Percentiles rank a stretch among this genome's conserved stretches.
Evolutionary conservation across 805 yeast genomes (phyloP).

Genomic region (Ogataea henricii): DNA sequence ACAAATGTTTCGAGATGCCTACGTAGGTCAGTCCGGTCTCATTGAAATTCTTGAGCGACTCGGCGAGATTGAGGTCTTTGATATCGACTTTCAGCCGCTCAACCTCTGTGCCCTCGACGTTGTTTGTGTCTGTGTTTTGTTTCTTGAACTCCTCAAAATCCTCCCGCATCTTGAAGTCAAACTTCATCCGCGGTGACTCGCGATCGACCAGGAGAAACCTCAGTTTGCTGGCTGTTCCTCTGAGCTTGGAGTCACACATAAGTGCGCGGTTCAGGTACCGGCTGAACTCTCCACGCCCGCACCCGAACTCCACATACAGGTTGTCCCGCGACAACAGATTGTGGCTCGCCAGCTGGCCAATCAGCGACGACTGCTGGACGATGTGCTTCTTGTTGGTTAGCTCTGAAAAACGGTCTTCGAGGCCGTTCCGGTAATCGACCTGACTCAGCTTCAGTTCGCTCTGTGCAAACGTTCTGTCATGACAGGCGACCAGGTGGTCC

Average conservation of each 20-base stretch:
- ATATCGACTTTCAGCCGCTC: constrained; percentile 72
- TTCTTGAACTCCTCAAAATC: constrained; percentile 44
- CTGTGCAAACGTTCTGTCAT: constrained; percentile 15
- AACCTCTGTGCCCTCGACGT: constrained; percentile 8
- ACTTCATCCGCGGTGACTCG: constrained; percentile 73
- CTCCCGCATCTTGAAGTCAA: constrained; percentile 64
- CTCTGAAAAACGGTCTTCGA: constrained; percentile 47
- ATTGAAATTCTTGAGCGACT: constrained; percentile 38
- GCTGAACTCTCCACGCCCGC: constrained; percentile 86
- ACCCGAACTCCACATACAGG: constrained; percentile 77
- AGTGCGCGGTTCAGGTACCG: constrained; percentile 53
- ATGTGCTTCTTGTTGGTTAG: constrained; percentile 72
- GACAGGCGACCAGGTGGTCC: constrained; percentile 11
- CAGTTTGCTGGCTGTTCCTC: neutral
- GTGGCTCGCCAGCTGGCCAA: constrained; percentile 58
- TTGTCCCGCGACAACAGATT: constrained; percentile 39
- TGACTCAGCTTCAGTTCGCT: constrained; percentile 22
- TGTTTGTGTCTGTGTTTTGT: neutral
- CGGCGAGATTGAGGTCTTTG: constrained; percentile 64
- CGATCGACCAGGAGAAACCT: constrained; percentile 70
- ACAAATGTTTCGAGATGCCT: constrained; percentile 83
- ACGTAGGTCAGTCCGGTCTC: constrained; percentile 33
- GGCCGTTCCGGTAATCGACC: constrained; percentile 33
- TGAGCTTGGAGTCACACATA: constrained; percentile 15
- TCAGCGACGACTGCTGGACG: constrained; percentile 76